Evolutionary conservation across 257 asterid genomes (phyloP).

Genomic region (Mitragyna speciosa): DNA sequence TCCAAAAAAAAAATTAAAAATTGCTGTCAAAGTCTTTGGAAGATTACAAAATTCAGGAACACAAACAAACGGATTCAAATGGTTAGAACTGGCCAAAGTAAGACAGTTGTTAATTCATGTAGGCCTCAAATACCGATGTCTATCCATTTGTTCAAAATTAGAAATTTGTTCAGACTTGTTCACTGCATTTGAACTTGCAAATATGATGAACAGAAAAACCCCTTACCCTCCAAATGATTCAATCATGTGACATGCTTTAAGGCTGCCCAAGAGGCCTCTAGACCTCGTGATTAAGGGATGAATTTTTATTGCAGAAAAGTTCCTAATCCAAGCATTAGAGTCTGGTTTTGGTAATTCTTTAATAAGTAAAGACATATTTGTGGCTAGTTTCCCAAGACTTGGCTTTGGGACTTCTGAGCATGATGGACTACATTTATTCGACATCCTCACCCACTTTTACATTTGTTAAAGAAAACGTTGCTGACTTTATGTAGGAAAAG

Average conservation of each 20-base stretch:
- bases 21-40: neutral
- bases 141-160: neutral
- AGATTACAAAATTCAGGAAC: neutral
- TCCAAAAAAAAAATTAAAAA: neutral
- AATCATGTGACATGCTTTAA: neutral
- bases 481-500: no score
- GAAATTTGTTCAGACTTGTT: neutral
- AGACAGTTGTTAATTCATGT: neutral
- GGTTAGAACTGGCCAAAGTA: neutral
- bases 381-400: neutral
- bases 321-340: neutral
- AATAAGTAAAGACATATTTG: neutral
- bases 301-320: neutral
- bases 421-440: no score
- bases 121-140: neutral
- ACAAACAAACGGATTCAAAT: slow-evolving; percentile 9
- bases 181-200: neutral
- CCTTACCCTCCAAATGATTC: neutral
- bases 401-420: no score
- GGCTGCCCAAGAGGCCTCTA: neutral
- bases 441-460: no score
- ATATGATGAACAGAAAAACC: neutral
- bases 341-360: neutral
- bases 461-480: no score
- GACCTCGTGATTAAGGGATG: neutral